phyloP scores from a whole-genome alignment of 805 yeast species.

The Candida koratica region DNA sequence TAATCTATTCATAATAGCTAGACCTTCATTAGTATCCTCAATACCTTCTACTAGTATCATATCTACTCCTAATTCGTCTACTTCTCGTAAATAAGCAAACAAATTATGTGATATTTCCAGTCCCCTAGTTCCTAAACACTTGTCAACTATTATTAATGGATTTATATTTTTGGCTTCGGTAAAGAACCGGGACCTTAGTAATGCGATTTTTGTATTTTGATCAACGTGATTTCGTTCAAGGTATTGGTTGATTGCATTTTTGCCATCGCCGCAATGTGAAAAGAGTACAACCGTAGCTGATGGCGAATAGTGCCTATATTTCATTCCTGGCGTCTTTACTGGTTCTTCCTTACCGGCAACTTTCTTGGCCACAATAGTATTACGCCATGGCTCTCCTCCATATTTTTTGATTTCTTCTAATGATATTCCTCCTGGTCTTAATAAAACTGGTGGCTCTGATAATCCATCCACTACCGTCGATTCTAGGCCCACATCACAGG shows the following conservation, averaged over 20 bases:
- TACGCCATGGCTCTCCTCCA: constrained; percentile 70
- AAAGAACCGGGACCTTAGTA: constrained; percentile 45
- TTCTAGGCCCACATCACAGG: constrained; percentile 85
- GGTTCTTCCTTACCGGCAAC: constrained; percentile 63
- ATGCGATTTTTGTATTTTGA: constrained; percentile 42
- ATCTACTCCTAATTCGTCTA: constrained; percentile 67
- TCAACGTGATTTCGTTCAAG: constrained; percentile 16
- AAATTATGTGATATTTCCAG: constrained; percentile 68
- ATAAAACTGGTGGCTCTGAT: constrained; percentile 74
- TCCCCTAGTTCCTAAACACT: constrained; percentile 44
- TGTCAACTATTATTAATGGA: constrained; percentile 21
- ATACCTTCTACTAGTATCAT: constrained; percentile 82
- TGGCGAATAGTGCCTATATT: constrained; percentile 93
- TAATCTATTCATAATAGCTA: constrained; percentile 91
- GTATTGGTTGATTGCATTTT: constrained; percentile 26
- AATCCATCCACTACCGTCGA: constrained; percentile 93
- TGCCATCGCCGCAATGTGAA: constrained; percentile 46
- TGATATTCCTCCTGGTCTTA: constrained; percentile 93
- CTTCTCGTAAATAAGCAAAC: constrained; percentile 67
- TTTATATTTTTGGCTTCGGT: constrained; percentile 18
- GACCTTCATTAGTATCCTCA: constrained; percentile 70
- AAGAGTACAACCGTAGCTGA: constrained; percentile 74
- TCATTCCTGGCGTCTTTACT: constrained; percentile 96
- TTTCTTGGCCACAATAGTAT: constrained; percentile 59
- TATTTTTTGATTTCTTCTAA: constrained; percentile 62